phyloP scores from a whole-genome alignment of 2,329 filamentous ascomycete genomes.

The Scedosporium dehoogii region DNA sequence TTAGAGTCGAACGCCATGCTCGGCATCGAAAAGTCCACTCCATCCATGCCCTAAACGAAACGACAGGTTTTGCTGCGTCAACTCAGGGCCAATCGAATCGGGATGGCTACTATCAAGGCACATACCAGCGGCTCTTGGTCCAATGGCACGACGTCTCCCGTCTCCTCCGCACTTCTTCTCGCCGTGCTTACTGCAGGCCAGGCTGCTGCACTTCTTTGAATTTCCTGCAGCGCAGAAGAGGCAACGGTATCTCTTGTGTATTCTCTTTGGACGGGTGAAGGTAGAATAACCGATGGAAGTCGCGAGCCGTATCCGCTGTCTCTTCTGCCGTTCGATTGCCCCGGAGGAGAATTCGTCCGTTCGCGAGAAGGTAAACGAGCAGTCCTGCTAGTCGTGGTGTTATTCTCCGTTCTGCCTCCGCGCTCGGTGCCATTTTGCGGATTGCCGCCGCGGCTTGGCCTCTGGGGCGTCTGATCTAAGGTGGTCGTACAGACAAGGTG shows the following conservation, averaged over 20 bases:
- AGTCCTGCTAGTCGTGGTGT: background rate
- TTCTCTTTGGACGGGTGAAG: slow-evolving; percentile 1
- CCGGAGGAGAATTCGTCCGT: background rate
- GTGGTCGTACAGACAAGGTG: slow-evolving; percentile 3
- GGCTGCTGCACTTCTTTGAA: background rate
- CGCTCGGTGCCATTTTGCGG: background rate
- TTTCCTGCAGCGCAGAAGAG: background rate
- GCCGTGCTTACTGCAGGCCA: background rate
- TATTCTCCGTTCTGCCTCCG: background rate
- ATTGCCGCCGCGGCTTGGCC: background rate
- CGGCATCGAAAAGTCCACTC: slow-evolving; percentile 4
- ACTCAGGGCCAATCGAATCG: background rate
- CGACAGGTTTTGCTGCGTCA: background rate
- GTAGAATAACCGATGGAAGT: background rate
- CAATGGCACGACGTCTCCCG: background rate
- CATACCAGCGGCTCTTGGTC: slow-evolving; percentile 4
- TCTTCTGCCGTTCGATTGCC: background rate
- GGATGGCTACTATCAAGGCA: background rate
- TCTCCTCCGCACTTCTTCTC: slow-evolving; percentile 1
- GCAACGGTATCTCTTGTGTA: background rate
- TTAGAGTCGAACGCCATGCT: slow-evolving; percentile 1
- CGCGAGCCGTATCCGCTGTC: slow-evolving; percentile 3
- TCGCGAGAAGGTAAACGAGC: background rate
- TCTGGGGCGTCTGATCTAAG: background rate
- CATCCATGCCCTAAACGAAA: background rate